Percentiles rank a stretch among this genome's conserved stretches.
phyloP scores from a whole-genome alignment of 2,329 filamentous ascomycete species.

The Xenoacremonium recifei region DNA sequence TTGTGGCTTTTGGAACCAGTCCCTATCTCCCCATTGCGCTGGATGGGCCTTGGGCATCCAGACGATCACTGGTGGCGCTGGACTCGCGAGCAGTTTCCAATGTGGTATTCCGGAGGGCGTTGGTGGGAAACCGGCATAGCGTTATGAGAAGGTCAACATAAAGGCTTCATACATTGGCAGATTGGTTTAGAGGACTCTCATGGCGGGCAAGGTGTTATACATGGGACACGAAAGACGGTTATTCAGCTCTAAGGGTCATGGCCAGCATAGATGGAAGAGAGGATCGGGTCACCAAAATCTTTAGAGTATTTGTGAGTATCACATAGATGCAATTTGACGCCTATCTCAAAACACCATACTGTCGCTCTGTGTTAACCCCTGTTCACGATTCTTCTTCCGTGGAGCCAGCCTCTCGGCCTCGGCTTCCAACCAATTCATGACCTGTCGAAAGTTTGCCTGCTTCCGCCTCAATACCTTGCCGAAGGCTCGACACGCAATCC shows the following conservation, averaged over 20 bases:
- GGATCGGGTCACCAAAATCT: no score
- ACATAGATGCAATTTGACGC: no score
- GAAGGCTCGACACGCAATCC: slow-evolving; percentile 72
- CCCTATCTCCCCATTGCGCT: slow-evolving; percentile 70
- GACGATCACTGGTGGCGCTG: slow-evolving; percentile 69
- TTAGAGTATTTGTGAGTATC: no score
- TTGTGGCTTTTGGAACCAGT: slow-evolving; percentile 81
- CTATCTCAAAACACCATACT: no score
- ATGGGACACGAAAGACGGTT: no score
- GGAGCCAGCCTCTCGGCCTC: slow-evolving; percentile 39
- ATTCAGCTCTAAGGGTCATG: no score
- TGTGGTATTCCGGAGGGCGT: slow-evolving; percentile 55
- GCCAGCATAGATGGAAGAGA: no score
- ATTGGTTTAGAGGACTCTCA: no score
- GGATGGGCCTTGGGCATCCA: slow-evolving; percentile 59
- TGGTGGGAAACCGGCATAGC: slow-evolving; percentile 57
- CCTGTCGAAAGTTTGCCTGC: slow-evolving; percentile 64
- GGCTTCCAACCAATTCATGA: slow-evolving; percentile 67
- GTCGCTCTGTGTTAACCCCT: no score
- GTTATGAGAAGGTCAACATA: no score
- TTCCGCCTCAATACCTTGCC: slow-evolving; percentile 63
- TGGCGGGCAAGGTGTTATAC: no score
- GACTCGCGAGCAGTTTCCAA: slow-evolving; percentile 49
- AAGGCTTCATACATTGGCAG: no score
- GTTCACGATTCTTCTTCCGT: slow-evolving; percentile 5